Percentiles rank a stretch among this genome's conserved stretches.
Conservation (phyloP, 2,329 filamentous ascomycete genomes). For the Aspergillus uvarum region DNA sequence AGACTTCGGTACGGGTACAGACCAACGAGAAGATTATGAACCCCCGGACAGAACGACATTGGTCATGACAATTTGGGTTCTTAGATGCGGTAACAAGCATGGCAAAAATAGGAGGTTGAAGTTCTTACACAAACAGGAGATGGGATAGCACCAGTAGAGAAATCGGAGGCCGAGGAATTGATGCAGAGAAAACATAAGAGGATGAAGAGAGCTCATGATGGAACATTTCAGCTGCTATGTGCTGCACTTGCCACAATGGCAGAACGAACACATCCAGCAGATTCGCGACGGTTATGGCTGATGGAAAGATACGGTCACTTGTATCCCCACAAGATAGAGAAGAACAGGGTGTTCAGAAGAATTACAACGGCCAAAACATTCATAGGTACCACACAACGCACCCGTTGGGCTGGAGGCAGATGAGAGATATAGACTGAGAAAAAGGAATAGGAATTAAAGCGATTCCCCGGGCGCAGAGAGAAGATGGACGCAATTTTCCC, state of each 20-base stretch:
- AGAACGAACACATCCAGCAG: slow-evolving; percentile 3
- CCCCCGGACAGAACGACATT: not conserved
- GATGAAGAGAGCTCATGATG: not conserved
- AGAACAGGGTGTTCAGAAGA: not conserved
- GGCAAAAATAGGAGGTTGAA: no score
- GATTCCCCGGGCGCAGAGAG: slow-evolving; percentile 8
- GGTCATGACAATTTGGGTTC: not conserved
- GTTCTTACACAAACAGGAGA: not conserved
- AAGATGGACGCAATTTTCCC: slow-evolving; percentile 20
- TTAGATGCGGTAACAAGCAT: not conserved
- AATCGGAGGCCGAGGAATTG: not conserved
- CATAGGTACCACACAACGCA: not conserved
- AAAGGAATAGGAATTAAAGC: not conserved
- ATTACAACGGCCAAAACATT: slow-evolving; percentile 2
- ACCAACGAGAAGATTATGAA: not conserved
- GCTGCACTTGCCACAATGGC: not conserved
- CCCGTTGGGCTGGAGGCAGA: not conserved
- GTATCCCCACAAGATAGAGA: not conserved
- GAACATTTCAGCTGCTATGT: not conserved
- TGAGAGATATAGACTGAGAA: not conserved
- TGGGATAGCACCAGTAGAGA: not conserved
- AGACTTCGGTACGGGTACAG: not conserved
- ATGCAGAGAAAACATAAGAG: not conserved
- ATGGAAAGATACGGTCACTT: not conserved
- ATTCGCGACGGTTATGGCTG: not conserved